phyloP scores from a whole-genome alignment of 1,284 basidiomycete genomes.

The Anthracocystis panici-leucophaei region DNA sequence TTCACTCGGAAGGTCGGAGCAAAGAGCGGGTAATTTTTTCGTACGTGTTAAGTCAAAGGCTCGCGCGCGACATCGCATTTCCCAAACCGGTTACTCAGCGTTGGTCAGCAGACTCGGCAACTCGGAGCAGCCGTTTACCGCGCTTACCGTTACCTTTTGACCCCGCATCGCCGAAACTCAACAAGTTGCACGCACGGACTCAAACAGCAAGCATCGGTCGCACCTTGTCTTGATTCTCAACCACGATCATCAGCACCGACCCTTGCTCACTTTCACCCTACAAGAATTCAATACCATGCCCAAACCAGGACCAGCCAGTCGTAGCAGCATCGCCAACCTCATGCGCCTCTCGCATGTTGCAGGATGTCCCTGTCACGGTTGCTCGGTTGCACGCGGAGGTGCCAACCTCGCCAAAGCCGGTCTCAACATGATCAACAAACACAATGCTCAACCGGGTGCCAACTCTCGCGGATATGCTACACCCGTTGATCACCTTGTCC shows the following conservation, averaged over 20 bases:
- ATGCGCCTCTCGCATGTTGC: constrained; percentile 59
- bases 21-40: constrained; percentile 1
- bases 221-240: neutral
- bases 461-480: constrained; percentile 75
- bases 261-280: neutral
- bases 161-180: neutral
- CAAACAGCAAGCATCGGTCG: neutral
- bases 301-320: constrained; percentile 44
- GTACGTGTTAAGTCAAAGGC: too few species aligned
- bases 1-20: constrained; percentile 3
- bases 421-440: constrained; percentile 58
- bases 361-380: constrained; percentile 65
- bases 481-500: constrained; percentile 77
- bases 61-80: constrained; percentile 5
- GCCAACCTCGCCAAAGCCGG: constrained; percentile 47
- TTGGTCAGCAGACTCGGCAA: constrained; percentile 21
- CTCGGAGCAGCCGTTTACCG: constrained; percentile 16
- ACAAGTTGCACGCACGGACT: neutral
- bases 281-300: constrained; percentile 31
- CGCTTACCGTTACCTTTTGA: neutral
- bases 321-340: constrained; percentile 54
- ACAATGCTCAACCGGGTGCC: constrained; percentile 49
- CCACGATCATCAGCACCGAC: neutral
- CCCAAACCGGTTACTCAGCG: neutral
- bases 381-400: constrained; percentile 38